A percentile compares a stretch with the other conserved stretches of the same genome.
phyloP scores from a whole-genome alignment of 352 stramenopile species.

The Phytophthora sp. region DNA sequence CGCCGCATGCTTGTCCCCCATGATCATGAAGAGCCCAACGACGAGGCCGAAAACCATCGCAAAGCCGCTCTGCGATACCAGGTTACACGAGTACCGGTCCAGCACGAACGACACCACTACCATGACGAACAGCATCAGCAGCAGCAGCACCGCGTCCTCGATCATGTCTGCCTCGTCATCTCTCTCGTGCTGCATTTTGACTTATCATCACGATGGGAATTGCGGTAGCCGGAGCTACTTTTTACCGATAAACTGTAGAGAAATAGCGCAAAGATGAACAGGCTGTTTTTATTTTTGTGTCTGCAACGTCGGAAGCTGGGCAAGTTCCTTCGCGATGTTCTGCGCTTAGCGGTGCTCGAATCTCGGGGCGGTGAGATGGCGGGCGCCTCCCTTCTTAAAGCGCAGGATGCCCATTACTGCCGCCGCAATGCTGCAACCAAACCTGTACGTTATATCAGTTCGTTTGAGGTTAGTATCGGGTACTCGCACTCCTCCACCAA shows the following conservation, averaged over 20 bases:
- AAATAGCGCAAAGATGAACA: conserved; percentile 32
- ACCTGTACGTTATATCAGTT: conserved; percentile 48
- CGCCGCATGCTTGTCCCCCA: conserved; percentile 59
- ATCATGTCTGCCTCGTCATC: conserved; percentile 46
- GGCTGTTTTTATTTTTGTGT: conserved; percentile 21
- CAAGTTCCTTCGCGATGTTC: background rate
- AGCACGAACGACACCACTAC: conserved; percentile 87
- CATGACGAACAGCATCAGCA: conserved; percentile 85
- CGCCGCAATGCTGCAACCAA: conserved; percentile 78
- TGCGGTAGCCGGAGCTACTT: conserved; percentile 10
- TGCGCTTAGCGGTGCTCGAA: conserved; percentile 31
- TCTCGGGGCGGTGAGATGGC: conserved; percentile 17
- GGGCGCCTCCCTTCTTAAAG: conserved; percentile 53
- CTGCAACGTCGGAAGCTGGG: background rate
- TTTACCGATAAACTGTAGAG: conserved; percentile 28
- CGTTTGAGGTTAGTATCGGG: background rate
- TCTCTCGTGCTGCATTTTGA: conserved; percentile 33
- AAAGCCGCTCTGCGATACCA: conserved; percentile 86
- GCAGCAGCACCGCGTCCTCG: conserved; percentile 82
- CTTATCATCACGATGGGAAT: conserved; percentile 28
- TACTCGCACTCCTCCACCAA: background rate
- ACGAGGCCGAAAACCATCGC: conserved; percentile 78
- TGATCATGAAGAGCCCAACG: conserved; percentile 72
- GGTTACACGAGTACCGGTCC: conserved; percentile 82
- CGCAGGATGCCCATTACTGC: conserved; percentile 74